Base-by-base conservation (phyloP, 306 rosid genomes). In the Sicyos edulis region DNA sequence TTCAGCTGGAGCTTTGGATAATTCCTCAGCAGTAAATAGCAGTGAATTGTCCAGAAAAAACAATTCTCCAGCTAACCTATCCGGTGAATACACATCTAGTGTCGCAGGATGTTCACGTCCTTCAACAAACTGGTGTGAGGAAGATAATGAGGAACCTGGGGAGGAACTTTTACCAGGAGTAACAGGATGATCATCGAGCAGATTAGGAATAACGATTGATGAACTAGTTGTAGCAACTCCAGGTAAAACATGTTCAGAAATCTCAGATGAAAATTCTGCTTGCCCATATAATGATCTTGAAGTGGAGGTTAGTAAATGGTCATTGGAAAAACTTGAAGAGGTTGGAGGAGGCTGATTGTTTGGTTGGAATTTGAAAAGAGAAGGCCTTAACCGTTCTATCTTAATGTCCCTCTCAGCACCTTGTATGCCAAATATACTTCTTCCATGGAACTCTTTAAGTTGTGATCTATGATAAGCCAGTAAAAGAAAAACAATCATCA, bases 1-100 rank as follows among this genome's bases (percentile, higher is more conserved):
- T 85, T 93, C 98, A 50, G 98, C 98, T 11, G 98, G 98, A 74
- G 98, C 98, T 79, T 92, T 88, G 68, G 98, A 93, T 81, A 93
- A 88, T 73, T 93, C 96, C 90, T 90, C 98, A 44, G 96, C 96
- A 12, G 95, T 88, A 81, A 90, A 88, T 76, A 84, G 86, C 72
- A 88, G 76, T 26, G 98, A 86, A 84, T 91, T 63, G 79, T 93
- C 96, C 73, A 93, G 81, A 82, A 93, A 90, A 79, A 77, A 83
- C 77, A 93, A 76, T 73, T 93, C 98, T 65, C 98, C 98, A 61
- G 98, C 96, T 82, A 93, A 82, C 60, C 96, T 85, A 83, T 93
- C 96, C 15, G 98, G 98, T 66, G 98, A 93, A 83, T 87, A 90
- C 59, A 90, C 96, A 29, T 93, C 96, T 86, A 88, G 83, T 86